Conservation (phyloP, 345 rosid species). For the Erucastrum elatum region DNA sequence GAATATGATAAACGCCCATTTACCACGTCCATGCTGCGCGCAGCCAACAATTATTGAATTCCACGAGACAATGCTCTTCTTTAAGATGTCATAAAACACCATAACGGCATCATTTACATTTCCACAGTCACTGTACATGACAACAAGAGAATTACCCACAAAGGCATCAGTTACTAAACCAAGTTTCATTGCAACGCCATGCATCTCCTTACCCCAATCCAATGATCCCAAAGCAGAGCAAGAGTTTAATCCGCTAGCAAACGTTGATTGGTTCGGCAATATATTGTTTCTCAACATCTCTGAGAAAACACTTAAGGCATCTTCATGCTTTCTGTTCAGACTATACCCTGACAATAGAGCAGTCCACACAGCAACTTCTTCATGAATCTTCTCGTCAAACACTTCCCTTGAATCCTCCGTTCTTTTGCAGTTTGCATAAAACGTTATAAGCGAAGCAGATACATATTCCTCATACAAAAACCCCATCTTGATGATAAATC, state of each 20-base stretch:
- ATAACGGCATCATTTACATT: slow-evolving; percentile 43
- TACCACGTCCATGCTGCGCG: slow-evolving; percentile 68
- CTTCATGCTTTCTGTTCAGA: slow-evolving; percentile 52
- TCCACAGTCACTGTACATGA: slow-evolving; percentile 47
- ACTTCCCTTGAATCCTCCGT: slow-evolving; percentile 46
- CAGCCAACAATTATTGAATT: slow-evolving; percentile 64
- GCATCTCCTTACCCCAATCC: slow-evolving; percentile 70
- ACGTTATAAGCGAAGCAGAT: slow-evolving; percentile 61
- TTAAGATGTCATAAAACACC: slow-evolving; percentile 45
- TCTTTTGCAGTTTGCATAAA: slow-evolving; percentile 60
- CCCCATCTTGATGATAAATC: slow-evolving; percentile 52
- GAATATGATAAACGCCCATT: slow-evolving; percentile 52
- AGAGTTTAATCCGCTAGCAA: slow-evolving; percentile 63
- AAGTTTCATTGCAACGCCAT: slow-evolving; percentile 51
- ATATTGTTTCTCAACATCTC: slow-evolving; percentile 53
- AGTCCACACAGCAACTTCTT: slow-evolving; percentile 65
- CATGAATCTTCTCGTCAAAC: slow-evolving; percentile 46
- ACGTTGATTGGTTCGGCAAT: slow-evolving; percentile 72
- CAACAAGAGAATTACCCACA: slow-evolving; percentile 38
- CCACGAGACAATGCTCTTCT: slow-evolving; percentile 70
- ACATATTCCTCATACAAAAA: slow-evolving; percentile 49
- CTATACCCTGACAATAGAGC: slow-evolving; percentile 63
- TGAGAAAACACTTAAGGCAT: slow-evolving; percentile 51
- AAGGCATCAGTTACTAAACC: slow-evolving; percentile 55
- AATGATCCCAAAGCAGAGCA: slow-evolving; percentile 62